Base-by-base conservation (phyloP, 116 monocot species). In the Dioscorea cayenensis region DNA sequence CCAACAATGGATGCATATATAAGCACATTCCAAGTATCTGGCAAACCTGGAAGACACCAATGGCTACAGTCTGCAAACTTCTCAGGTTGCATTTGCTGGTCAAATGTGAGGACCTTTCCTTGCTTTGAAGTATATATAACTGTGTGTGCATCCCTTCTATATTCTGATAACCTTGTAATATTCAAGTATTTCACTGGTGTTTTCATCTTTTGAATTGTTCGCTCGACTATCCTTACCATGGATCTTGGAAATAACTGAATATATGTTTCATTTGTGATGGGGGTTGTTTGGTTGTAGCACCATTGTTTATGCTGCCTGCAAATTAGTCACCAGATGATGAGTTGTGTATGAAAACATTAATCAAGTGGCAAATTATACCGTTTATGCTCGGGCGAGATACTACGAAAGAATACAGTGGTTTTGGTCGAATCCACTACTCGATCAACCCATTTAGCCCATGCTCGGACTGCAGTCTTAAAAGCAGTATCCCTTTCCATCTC, bases 201-300 rank as follows among this genome's bases (percentile, higher is more conserved):
- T 23, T 21, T 84, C 84, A 80, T 84, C 29, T 52, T 37, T 25
- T 9, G 2, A 12, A 84, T 74, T 0, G 73, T 77, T 21, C 60
- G 29, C 71, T 84, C 63, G 3, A 77, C 63, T 3, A 67, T 52
- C 5, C 60, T 43, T 7, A 66, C 18, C 63, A 84, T 62, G 9
- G 71, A 28, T 38, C 58, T 63, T 9, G 77, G 80, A 64, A 80
- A 84, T 28, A 28, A 67, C 20, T 63, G 65, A n/a, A 23, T 43
- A 29, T 77, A 73, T 12, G 51, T 66, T 23, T 77, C 77, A 14
- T 70, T 65, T 21, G 66, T n/a, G 63, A 84, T 66, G 4, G 79
- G 84, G 2, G 48, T 22, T 1, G 70, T 76, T 32, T 84, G 72
- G 70, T 84, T 84, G 71, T 80, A 74, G 71, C 80, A 84, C 77